Conservation (phyloP, 805 yeast genomes). For the Yamadazyma olivae region DNA sequence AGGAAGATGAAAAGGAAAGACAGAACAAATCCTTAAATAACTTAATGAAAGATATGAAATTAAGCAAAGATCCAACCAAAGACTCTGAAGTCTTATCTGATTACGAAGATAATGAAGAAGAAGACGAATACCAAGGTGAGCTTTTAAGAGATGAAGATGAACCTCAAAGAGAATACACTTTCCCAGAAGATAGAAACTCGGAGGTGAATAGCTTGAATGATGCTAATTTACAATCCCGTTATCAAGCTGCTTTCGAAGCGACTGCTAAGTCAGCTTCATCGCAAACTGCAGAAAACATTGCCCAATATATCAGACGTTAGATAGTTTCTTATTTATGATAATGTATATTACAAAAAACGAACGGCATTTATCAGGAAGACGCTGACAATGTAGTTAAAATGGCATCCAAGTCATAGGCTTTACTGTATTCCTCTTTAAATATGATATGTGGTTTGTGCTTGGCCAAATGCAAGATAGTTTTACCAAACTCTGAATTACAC, state of each 20-base stretch:
- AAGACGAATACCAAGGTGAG: constrained; percentile 46
- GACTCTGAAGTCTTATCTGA: constrained; percentile 47
- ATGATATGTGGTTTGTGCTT: constrained; percentile 69
- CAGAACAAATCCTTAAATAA: constrained; percentile 69
- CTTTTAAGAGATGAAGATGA: constrained; percentile 47
- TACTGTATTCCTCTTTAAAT: constrained; percentile 43
- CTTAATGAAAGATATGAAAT: constrained; percentile 84
- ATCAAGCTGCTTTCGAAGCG: constrained; percentile 67
- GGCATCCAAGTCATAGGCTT: constrained; percentile 29
- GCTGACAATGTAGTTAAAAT: constrained; percentile 9
- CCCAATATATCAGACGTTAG: constrained; percentile 53
- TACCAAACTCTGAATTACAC: constrained; percentile 91
- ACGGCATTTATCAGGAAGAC: not conserved
- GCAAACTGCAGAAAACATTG: constrained; percentile 69
- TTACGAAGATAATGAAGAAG: constrained; percentile 47
- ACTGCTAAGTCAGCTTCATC: constrained; percentile 61
- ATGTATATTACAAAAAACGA: constrained; percentile 4
- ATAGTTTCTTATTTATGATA: too few relatives aligned
- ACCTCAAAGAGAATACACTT: constrained; percentile 62
- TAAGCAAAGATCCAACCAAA: constrained; percentile 36
- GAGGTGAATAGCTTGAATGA: constrained; percentile 48
- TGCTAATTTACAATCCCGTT: constrained; percentile 59
- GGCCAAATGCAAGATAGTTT: constrained; percentile 76
- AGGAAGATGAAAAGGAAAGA: constrained; percentile 66
- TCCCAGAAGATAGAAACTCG: constrained; percentile 62